Percentiles rank a stretch among this genome's conserved stretches.
These are phyloP conservation scores for Nidula microcarpa DNA, from an alignment of 768 basidiomycete genomes.

Conservation along the genomic window DNA sequence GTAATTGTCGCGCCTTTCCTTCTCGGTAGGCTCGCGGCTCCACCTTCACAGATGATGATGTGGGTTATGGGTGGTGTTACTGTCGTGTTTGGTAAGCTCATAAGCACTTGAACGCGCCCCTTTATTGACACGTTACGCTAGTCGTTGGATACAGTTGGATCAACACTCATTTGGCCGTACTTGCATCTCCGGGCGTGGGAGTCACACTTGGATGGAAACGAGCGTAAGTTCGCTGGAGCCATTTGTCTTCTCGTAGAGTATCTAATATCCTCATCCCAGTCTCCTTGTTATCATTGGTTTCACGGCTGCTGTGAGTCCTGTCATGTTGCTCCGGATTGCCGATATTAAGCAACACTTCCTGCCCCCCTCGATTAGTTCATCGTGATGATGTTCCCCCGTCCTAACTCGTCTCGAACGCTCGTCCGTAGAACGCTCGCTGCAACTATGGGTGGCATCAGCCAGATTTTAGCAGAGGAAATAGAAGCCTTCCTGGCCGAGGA, in stretches of 20 bases:
- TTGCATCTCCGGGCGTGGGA: conserved; percentile 30
- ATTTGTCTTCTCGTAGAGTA: neutral
- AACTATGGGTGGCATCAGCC: conserved; percentile 26
- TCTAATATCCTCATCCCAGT: conserved; percentile 11
- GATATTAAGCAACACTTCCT: too few species aligned
- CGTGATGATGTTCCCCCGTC: conserved; percentile 44
- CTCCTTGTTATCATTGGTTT: conserved; percentile 43
- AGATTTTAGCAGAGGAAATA: conserved; percentile 35
- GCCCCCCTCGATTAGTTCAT: conserved; percentile 23
- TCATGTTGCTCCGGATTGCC: too few species aligned
- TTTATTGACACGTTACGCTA: conserved; percentile 3
- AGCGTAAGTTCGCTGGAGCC: conserved; percentile 23
- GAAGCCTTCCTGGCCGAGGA: conserved; percentile 45
- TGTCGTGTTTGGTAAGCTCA: conserved; percentile 27
- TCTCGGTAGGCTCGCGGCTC: conserved; percentile 27
- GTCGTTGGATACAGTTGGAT: conserved; percentile 43
- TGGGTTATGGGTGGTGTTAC: conserved; percentile 37
- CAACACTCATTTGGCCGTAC: conserved; percentile 22
- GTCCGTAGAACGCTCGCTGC: conserved; percentile 39
- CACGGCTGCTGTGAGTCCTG: conserved; percentile 31
- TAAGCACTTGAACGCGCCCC: neutral
- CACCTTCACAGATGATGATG: conserved; percentile 28
- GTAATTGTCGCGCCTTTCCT: conserved; percentile 30
- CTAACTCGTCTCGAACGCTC: conserved; percentile 35
- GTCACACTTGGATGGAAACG: conserved; percentile 37